Conservation (phyloP, 371 early-diverging fungal species). For the Lichtheimia ornata region DNA sequence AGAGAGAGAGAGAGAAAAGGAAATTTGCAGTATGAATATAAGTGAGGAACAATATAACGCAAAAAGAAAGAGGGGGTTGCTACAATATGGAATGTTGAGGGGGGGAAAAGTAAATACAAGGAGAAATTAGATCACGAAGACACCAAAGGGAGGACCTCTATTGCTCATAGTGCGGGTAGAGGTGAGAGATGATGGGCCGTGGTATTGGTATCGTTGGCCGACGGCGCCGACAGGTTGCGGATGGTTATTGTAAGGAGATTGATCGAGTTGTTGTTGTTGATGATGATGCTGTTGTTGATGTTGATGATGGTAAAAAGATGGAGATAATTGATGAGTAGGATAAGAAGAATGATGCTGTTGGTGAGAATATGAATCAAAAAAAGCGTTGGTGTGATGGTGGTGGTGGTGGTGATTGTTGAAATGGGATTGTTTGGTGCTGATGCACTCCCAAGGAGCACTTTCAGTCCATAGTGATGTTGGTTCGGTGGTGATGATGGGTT, state of each 20-base stretch:
- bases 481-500: too few species aligned
- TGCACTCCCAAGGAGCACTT: slow-evolving; percentile 4
- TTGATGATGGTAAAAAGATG: background rate
- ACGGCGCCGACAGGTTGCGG: slow-evolving; percentile 1
- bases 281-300: background rate
- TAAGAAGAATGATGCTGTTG: background rate
- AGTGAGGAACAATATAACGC: too few species aligned
- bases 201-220: slow-evolving; percentile 1
- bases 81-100: background rate
- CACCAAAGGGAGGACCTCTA: slow-evolving; percentile 8
- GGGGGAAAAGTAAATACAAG: background rate
- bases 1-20: too few species aligned
- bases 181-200: background rate
- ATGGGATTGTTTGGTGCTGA: slow-evolving; percentile 1
- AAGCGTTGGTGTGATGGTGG: background rate
- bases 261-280: background rate
- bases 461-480: background rate
- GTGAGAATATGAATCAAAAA: background rate
- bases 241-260: background rate
- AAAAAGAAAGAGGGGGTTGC: too few species aligned
- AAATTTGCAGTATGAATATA: too few species aligned
- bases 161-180: background rate
- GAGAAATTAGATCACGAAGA: slow-evolving; percentile 9
- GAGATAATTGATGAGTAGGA: slow-evolving; percentile 4
- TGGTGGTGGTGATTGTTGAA: too few species aligned